Evolutionary conservation across 805 yeast genomes (phyloP), one percentile per base, ranked within the genome.

Genomic region (Candida verbasci): DNA sequence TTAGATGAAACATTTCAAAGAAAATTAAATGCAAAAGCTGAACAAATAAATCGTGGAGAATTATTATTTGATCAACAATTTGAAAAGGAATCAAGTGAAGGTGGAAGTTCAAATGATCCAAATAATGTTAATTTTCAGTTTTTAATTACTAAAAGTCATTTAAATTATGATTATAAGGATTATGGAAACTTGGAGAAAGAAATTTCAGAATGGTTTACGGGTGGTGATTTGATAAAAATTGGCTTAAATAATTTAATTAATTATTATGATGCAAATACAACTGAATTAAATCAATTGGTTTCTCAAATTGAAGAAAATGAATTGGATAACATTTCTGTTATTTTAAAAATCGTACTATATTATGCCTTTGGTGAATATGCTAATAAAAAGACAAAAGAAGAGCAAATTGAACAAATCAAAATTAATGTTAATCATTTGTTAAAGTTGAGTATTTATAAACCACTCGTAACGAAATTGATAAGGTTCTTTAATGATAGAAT

Each of bases 1-100:
- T 47, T 61, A 11, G 72, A 67, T 40, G 66, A 65, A 38, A 60
- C 72, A 18, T 67, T 67, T 38, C 73, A 67, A 42, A 55, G 52
- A 35, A 63, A 64, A 40, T 47, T 67, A 39, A 65, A 66, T 41
- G 71, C 61, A 15, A 40, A 68, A 30, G 72, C 73, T 2, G 64
- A 64, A 38, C 70, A 63, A 44, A 52, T 67, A 29, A 47, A 42
- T 17, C 30, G 31, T 11, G 20, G 26, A 2, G 31, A 31, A 3
- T 21, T 23, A 6, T 30, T 28, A 2, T 15, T 17, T 3, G 10
- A 17, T 6, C 11, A 5, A 12, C 29, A 18, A 16, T 24, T 20
- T 12, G 15, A 24, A 2, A 2, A 16, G 1, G 3, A 21, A 8
- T 7, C 6, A 3, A n/a, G 30, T 22, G 25, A 20, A 7, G 10